Percentiles rank a stretch among this genome's conserved stretches.
Evolutionary conservation across 2,329 filamentous ascomycete genomes (phyloP).

Genomic region (Biscogniauxia marginata): DNA sequence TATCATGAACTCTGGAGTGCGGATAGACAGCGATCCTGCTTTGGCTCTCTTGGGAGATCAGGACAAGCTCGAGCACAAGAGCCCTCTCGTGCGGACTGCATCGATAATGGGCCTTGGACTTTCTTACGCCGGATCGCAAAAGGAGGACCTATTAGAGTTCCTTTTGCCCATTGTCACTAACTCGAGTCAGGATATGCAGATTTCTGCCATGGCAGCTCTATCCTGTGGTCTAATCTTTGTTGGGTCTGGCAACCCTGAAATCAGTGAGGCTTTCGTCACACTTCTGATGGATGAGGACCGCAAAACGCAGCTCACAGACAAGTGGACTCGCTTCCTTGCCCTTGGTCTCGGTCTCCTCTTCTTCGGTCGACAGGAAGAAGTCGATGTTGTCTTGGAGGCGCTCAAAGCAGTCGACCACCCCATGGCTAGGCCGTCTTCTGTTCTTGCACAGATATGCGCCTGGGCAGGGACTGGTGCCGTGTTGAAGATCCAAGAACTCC

Average conservation of each 20-base stretch:
- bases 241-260: conserved; percentile 85
- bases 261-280: conserved; percentile 88
- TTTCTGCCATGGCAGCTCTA: conserved; percentile 93
- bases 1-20: conserved; percentile 91
- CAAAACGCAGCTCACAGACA: conserved; percentile 87
- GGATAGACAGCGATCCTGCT: conserved; percentile 85
- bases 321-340: conserved; percentile 96
- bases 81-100: conserved; percentile 73
- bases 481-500: conserved; percentile 92
- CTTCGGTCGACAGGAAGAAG: conserved; percentile 96
- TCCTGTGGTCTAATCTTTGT: conserved; percentile 89
- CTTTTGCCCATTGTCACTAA: conserved; percentile 87
- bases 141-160: conserved; percentile 80
- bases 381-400: conserved; percentile 96
- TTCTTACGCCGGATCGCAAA: conserved; percentile 91
- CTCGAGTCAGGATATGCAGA: conserved; percentile 84
- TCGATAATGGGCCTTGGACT: conserved; percentile 96
- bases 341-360: conserved; percentile 90
- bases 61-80: conserved; percentile 77
- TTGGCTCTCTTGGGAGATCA: conserved; percentile 79
- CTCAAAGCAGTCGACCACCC: conserved; percentile 96
- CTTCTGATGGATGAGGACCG: conserved; percentile 93
- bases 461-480: conserved; percentile 98
- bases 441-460: conserved; percentile 93
- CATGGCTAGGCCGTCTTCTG: conserved; percentile 92